Base-by-base conservation (phyloP, 768 basidiomycete species). In the Pisolithus tinctorius region DNA sequence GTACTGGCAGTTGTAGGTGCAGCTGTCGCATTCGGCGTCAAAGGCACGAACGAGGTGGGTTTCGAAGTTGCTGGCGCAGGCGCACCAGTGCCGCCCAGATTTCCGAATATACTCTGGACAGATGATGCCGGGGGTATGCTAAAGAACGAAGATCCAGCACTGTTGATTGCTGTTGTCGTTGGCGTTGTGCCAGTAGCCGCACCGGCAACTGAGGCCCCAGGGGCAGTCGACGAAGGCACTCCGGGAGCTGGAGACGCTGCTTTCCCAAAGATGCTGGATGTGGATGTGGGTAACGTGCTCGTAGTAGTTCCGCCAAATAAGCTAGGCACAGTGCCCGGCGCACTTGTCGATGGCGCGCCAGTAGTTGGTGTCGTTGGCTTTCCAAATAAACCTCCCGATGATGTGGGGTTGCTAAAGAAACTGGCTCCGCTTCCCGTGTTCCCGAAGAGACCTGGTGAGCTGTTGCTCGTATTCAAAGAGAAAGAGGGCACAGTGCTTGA, bases 301-400 rank as follows among this genome's bases (percentile, higher is more conserved):
- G 73, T 7, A 59, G 40, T 57, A 54, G n/a, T 54, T 48, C 50
- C 66, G 64, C 46, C 66, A 30, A 57, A 52, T 40, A 51, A 29
- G 52, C 46, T 45, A 6, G 49, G 47, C 7, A 43, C 53, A 43
- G 55, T 9, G 16, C 43, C 43, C n/a, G 43, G 43, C 10, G 43
- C 43, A 30, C 26, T 30, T 26, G 43, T 14, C 43, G 43, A 45
- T 25, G 43, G 43, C 4, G 43, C 27, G 14, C 43, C 27, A 45
- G 27, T 29, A 27, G 26, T n/a, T 6, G 43, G 26, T 16, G 43
- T 45, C 10, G 54, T 46, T n/a, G 60, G 59, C 46, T 64, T 63
- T 46, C 63, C 63, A 42, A 75, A 75, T 45, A 72, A 37, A n/a
- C 72, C 72, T 9, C 60, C 49, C 13, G 59, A 39, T 40, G 50